Base-by-base conservation (phyloP, 495 filamentous ascomycete genomes). In the Penicillium fimorum region DNA sequence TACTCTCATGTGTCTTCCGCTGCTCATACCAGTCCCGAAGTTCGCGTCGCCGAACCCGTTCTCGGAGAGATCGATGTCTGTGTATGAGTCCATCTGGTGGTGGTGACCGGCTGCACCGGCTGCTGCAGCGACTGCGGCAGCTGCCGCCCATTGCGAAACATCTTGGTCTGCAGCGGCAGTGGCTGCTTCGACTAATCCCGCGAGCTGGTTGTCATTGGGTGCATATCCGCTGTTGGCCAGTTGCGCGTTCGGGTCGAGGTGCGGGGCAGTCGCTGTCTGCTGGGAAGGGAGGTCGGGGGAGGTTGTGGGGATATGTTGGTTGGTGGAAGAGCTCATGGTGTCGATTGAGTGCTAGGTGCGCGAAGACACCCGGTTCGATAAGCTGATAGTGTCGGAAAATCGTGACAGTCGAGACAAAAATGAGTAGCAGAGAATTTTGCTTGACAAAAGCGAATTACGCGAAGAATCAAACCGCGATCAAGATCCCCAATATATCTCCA, bases 141-240 rank as follows among this genome's bases (percentile, higher is more conserved):
- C 70, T 0, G 72, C 69, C 11, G 76, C 71, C 70, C 73, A 75
- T 42, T 79, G 70, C 29, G 73, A 73, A 18, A 73, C 72, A 42
- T 78, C 77, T 60, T 82, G 78, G 12, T 73, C 77, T 30, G 79
- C 79, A 24, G 79, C 79, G 0, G 77, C 76, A 2, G 77, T 81
- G 0, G 79, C 79, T 47, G 79, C 79, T 61, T 82, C 76, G 6
- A 82, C 74, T 47, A 82, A 53, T 9, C 77, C 79, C 2, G 78
- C 79, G n/a, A 82, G 68, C 53, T 80, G 76, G 54, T 76, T 78
- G 44, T 78, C 77, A 20, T 66, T 78, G 0, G 74, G 67, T 18
- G 71, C 64, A 60, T 79, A 78, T 29, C 61, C 71, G 27, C 53
- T 69, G 22, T 67, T 67, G 3, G 57, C 48, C 25, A 69, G 50